These are phyloP conservation scores for Penicillium sp. DNA, from an alignment of 2,329 filamentous ascomycete species.

Conservation along the genomic window DNA sequence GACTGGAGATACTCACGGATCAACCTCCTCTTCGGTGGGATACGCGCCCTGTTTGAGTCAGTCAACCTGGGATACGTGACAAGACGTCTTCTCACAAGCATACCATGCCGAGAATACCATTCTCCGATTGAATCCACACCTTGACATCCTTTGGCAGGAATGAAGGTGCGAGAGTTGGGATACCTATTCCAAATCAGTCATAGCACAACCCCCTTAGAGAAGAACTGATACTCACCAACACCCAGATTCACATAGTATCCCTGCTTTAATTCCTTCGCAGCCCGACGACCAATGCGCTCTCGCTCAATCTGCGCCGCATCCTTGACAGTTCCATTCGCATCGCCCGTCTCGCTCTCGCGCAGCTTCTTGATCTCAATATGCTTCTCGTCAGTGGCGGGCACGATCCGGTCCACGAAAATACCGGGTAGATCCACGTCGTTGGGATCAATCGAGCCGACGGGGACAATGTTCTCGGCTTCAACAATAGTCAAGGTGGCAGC, in stretches of 20 bases:
- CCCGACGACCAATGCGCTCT: conserved; percentile 70
- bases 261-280: conserved; percentile 77
- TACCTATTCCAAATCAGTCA: conserved; percentile 50
- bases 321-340: conserved; percentile 39
- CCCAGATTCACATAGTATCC: conserved; percentile 40
- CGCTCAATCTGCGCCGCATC: conserved; percentile 41
- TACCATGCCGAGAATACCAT: conserved; percentile 76
- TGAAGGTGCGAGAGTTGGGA: conserved; percentile 80
- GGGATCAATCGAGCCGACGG: conserved; percentile 69
- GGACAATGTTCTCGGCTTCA: conserved; percentile 82
- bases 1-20: conserved; percentile 48
- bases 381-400: conserved; percentile 71
- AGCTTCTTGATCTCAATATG: conserved; percentile 70
- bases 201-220: not conserved
- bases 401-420: conserved; percentile 80
- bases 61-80: not conserved
- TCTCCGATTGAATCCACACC: conserved; percentile 85
- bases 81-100: conserved; percentile 17
- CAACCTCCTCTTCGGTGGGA: conserved; percentile 69
- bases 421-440: conserved; percentile 77
- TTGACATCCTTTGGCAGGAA: conserved; percentile 68
- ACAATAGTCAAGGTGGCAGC: conserved; percentile 77
- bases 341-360: conserved; percentile 43
- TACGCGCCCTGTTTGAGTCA: conserved; percentile 61
- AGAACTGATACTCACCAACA: conserved; percentile 28